These are phyloP conservation scores for Tulasnella calospora DNA, from an alignment of 768 basidiomycete genomes.

Conservation along the genomic window DNA sequence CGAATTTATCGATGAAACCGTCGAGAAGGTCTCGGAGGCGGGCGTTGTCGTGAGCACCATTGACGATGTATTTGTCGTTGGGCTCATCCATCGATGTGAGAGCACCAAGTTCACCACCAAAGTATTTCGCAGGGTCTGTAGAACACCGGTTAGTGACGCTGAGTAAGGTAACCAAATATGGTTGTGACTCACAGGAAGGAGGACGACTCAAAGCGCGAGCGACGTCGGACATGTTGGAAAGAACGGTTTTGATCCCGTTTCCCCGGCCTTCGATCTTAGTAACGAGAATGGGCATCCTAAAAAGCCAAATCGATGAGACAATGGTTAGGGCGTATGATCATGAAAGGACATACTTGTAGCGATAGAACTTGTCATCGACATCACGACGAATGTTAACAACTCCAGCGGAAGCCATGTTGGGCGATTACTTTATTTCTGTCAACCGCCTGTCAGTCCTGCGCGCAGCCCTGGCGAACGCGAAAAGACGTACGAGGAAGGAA, in stretches of 20 bases:
- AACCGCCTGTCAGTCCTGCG: background rate
- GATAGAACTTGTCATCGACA: conserved; percentile 93
- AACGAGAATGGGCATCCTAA: conserved; percentile 86
- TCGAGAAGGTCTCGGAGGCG: conserved; percentile 95
- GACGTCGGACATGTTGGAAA: conserved; percentile 98
- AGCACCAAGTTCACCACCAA: conserved; percentile 96
- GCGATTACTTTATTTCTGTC: conserved; percentile 34
- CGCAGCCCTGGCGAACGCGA: background rate
- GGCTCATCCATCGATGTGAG: conserved; percentile 96
- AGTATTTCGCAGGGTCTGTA: conserved; percentile 94
- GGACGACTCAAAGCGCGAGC: conserved; percentile 92
- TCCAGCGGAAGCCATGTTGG: conserved; percentile 74
- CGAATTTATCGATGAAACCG: conserved; percentile 96
- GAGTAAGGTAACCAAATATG: background rate
- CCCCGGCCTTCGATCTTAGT: conserved; percentile 99
- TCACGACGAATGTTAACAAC: conserved; percentile 92
- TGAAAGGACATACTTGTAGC: conserved; percentile 49
- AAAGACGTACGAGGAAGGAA: conserved; percentile 1
- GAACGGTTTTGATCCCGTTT: conserved; percentile 98
- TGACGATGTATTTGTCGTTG: conserved; percentile 97
- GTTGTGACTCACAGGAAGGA: conserved; percentile 51
- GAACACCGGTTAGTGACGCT: background rate
- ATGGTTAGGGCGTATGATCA: background rate
- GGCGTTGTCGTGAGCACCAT: conserved; percentile 87
- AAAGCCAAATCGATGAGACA: background rate